Conservation (phyloP, 2,329 filamentous ascomycete species). For the Blastomyces percursus region DNA sequence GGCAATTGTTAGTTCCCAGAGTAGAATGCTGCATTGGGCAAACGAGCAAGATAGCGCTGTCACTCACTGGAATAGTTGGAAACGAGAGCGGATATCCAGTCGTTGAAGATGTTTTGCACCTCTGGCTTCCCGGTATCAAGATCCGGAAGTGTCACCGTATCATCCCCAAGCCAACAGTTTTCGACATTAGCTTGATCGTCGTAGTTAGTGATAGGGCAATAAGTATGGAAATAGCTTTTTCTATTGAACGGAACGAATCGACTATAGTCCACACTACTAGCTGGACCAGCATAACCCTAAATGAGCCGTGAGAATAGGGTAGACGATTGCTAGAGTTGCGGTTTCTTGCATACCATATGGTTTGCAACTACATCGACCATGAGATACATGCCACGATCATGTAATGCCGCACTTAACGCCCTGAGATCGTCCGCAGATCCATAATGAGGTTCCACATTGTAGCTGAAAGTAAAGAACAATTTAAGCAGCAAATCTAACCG, state of each 20-base stretch:
- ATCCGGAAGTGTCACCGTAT: slow-evolving; percentile 49
- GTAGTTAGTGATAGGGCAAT: slow-evolving; percentile 46
- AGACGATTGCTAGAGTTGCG: not conserved
- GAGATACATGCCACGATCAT: slow-evolving; percentile 40
- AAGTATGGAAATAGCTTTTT: slow-evolving; percentile 49
- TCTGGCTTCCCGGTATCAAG: slow-evolving; percentile 44
- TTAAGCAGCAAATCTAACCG: not conserved
- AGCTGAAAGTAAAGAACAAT: slow-evolving; percentile 10
- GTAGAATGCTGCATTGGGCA: not conserved
- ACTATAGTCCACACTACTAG: slow-evolving; percentile 43
- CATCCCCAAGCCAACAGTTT: slow-evolving; percentile 45
- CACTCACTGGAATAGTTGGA: slow-evolving; percentile 49
- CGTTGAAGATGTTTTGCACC: slow-evolving; percentile 43
- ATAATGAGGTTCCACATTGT: slow-evolving; percentile 40
- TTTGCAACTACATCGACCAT: slow-evolving; percentile 46
- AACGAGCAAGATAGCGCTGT: not conserved
- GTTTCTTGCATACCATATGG: slow-evolving; percentile 23
- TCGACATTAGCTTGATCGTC: slow-evolving; percentile 36
- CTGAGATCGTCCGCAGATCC: slow-evolving; percentile 39
- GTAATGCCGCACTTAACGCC: slow-evolving; percentile 36
- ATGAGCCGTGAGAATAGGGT: not conserved
- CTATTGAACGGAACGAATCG: slow-evolving; percentile 45
- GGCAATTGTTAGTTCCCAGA: not conserved
- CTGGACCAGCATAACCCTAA: slow-evolving; percentile 34
- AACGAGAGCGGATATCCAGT: slow-evolving; percentile 51